Evolutionary conservation across 2,329 filamentous ascomycete species (phyloP).

Genomic region (Orbilia ellipsospora): DNA sequence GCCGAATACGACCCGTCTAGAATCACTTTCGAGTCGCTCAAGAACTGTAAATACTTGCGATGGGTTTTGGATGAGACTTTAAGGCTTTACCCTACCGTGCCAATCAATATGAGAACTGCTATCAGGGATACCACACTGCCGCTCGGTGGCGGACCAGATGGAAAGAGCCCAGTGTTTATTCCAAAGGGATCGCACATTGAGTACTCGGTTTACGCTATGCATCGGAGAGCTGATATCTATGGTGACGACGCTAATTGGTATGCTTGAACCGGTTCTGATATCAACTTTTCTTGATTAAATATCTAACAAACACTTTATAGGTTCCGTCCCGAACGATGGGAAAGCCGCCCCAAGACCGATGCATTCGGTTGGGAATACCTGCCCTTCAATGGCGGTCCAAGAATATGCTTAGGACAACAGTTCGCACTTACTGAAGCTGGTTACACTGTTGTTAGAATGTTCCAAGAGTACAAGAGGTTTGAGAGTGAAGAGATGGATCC

Average conservation of each 20-base stretch:
- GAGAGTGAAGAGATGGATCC: constrained; percentile 61
- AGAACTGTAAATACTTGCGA: constrained; percentile 84
- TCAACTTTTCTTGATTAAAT: background rate
- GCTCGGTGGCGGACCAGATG: constrained; percentile 73
- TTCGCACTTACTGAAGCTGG: constrained; percentile 82
- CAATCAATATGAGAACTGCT: constrained; percentile 80
- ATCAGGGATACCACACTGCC: constrained; percentile 80
- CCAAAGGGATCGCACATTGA: constrained; percentile 72
- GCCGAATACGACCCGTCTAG: constrained; percentile 66
- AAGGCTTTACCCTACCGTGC: constrained; percentile 79
- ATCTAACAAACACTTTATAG: constrained; percentile 5
- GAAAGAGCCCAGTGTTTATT: constrained; percentile 71
- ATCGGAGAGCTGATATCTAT: constrained; percentile 74
- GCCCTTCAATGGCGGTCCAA: constrained; percentile 78
- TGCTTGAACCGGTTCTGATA: background rate
- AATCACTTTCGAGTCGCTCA: constrained; percentile 81
- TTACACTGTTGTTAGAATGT: constrained; percentile 77
- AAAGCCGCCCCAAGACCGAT: constrained; percentile 8
- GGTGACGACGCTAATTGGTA: constrained; percentile 65
- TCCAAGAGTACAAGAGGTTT: constrained; percentile 76
- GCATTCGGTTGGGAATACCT: constrained; percentile 66
- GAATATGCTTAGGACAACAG: constrained; percentile 82
- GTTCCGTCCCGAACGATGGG: constrained; percentile 40
- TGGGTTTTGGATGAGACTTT: constrained; percentile 80
- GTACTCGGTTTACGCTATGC: constrained; percentile 78